These are phyloP conservation scores for Claviceps arundinis DNA, from an alignment of 2,329 filamentous ascomycete species.

Conservation along the genomic window DNA sequence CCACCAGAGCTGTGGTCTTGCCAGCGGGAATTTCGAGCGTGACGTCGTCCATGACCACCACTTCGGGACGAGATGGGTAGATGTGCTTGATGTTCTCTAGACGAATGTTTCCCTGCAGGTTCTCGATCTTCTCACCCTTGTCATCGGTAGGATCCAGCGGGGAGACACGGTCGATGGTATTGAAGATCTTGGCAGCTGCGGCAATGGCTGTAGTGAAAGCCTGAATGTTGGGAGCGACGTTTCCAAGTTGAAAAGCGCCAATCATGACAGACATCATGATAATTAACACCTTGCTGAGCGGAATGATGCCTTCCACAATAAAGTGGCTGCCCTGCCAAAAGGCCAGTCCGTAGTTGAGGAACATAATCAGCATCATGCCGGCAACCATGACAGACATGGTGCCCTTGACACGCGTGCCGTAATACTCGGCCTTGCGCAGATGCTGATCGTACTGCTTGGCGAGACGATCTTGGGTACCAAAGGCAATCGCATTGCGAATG, in stretches of 20 bases:
- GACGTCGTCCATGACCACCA: constrained; percentile 76
- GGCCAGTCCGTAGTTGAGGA: constrained; percentile 73
- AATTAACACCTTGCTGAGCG: constrained; percentile 61
- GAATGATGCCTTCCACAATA: constrained; percentile 50
- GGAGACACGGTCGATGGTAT: constrained; percentile 78
- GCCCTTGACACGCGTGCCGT: constrained; percentile 63
- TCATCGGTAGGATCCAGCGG: constrained; percentile 65
- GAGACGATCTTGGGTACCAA: constrained; percentile 86
- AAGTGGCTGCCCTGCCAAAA: constrained; percentile 82
- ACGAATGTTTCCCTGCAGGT: constrained; percentile 65
- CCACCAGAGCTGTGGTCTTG: constrained; percentile 86
- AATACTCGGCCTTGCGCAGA: constrained; percentile 57
- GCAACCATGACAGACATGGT: constrained; percentile 68
- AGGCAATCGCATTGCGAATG: constrained; percentile 82
- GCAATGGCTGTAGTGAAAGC: constrained; percentile 75
- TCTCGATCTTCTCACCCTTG: constrained; percentile 58
- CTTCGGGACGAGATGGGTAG: constrained; percentile 85
- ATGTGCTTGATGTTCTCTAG: constrained; percentile 79
- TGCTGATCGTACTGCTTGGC: constrained; percentile 73
- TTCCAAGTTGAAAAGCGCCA: constrained; percentile 81
- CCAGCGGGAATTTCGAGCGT: constrained; percentile 70
- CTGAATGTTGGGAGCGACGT: constrained; percentile 72
- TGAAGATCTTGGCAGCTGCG: constrained; percentile 83
- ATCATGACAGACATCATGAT: constrained; percentile 88
- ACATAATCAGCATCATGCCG: constrained; percentile 70